Evolutionary conservation across 805 yeast species (phyloP), one percentile per base, ranked within the genome.

Genomic region (Cyberlindnera americana): DNA sequence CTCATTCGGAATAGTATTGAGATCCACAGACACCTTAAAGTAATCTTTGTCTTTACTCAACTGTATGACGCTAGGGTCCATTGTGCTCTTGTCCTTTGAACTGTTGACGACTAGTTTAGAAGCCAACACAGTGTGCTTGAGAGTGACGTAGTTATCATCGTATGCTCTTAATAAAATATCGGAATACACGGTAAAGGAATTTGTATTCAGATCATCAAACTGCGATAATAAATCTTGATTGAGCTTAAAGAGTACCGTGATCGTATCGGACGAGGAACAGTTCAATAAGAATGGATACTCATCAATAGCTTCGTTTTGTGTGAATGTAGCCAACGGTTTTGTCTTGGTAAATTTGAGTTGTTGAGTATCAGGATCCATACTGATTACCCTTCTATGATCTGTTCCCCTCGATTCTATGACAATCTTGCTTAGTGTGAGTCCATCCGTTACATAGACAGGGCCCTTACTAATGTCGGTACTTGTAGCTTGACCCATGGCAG

Each of bases 11-110:
- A 36, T 8, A 14, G 23, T 17, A 3, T 28, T 19, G 18, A 43
- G 14, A 3, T 32, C 19, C 2, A 43, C 9, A 3, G 39, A 14
- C 11, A 39, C 11, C n/a, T 22, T 29, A 25, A 43, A 43, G 24
- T 36, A 41, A 28, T 26, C 27, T 19, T 22, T 23, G 10, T 33
- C 36, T 26, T 33, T 29, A 3, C 30, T 26, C 2, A 43, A 17
- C 18, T 39, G 33, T 11, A 43, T 36, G 30, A 38, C 43, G n/a
- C 38, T 38, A 2, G 47, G 47, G 33, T 43, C 47, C 47, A 43
- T 39, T 2, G 43, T 43, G 13, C 22, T 29, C 22, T 33, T 38
- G 8, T 35, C 40, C 3, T 15, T 10, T 16, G 35, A 9, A 17
- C 19, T 25, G 21, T 38, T 43, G 23, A 43, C 29, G 16, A 38